A percentile compares a stretch with the other conserved stretches of the same genome.
Evolutionary conservation across 78 protist species (phyloP).

Genomic region (Cyanophora paradoxa): DNA sequence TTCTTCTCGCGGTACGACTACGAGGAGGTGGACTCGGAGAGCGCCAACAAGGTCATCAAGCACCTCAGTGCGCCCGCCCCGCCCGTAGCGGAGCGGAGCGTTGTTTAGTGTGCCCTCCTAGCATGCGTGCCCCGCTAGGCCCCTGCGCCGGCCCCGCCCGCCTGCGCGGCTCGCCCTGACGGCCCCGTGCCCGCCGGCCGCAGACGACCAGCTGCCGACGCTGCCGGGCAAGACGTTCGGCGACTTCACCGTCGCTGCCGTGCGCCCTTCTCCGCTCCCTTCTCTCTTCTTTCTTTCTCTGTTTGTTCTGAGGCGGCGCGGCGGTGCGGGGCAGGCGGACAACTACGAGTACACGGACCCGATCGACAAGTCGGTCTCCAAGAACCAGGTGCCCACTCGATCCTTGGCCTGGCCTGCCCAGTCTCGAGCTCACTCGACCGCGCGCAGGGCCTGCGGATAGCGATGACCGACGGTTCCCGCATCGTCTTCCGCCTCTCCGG

Average conservation of each 20-base stretch:
- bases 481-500: slow-evolving; percentile 85
- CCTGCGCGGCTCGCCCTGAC: background rate
- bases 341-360: slow-evolving; percentile 85
- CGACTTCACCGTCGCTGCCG: background rate
- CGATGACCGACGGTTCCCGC: slow-evolving; percentile 79
- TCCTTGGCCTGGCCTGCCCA: background rate
- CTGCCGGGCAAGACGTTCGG: background rate
- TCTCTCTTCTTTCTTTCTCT: background rate
- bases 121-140: no score
- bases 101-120: background rate
- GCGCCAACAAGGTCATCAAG: slow-evolving; percentile 5
- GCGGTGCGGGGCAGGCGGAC: slow-evolving; percentile 46
- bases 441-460: slow-evolving; percentile 82
- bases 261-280: background rate
- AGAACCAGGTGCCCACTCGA: background rate
- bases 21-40: slow-evolving; percentile 66
- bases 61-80: background rate
- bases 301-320: slow-evolving; percentile 7
- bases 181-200: background rate
- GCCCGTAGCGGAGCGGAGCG: background rate
- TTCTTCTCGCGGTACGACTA: slow-evolving; percentile 56
- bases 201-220: background rate
- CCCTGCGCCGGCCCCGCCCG: no score
- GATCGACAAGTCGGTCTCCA: slow-evolving; percentile 62
- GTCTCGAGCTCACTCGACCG: background rate